phyloP scores from a whole-genome alignment of 352 stramenopile genomes.

The Phytophthora palmivora region DNA sequence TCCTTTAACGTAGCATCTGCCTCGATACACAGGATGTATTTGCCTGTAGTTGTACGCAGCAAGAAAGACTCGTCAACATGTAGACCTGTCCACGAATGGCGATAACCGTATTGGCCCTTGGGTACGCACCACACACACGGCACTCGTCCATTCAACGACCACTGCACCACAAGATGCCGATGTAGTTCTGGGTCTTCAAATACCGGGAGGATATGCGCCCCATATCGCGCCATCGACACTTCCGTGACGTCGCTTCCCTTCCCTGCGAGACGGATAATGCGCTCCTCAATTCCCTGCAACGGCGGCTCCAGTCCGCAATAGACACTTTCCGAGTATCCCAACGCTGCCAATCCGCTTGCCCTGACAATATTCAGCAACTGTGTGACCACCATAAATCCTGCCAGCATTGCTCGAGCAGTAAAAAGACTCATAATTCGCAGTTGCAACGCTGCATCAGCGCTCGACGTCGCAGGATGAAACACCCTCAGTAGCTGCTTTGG shows the following conservation, averaged over 20 bases:
- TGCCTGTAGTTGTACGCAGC: conserved; percentile 67
- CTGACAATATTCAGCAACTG: conserved; percentile 72
- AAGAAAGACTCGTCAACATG: conserved; percentile 60
- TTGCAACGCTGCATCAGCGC: conserved; percentile 45
- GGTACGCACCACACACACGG: conserved; percentile 64
- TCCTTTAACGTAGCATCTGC: conserved; percentile 64
- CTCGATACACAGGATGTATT: conserved; percentile 72
- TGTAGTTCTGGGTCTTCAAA: conserved; percentile 59
- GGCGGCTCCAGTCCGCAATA: conserved; percentile 57
- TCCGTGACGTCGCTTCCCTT: conserved; percentile 69
- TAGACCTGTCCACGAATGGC: conserved; percentile 63
- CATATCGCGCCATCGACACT: conserved; percentile 71
- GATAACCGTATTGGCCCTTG: conserved; percentile 61
- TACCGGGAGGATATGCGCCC: conserved; percentile 68
- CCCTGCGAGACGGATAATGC: conserved; percentile 66
- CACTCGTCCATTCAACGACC: conserved; percentile 62
- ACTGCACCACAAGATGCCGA: conserved; percentile 55
- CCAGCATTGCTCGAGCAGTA: conserved; percentile 57
- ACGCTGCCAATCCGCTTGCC: conserved; percentile 50
- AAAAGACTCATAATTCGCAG: conserved; percentile 54
- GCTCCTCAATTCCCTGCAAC: conserved; percentile 58
- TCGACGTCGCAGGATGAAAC: conserved; percentile 41
- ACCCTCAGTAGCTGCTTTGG: conserved; percentile 37
- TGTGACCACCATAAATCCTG: conserved; percentile 70
- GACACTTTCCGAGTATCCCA: conserved; percentile 59